Conservation (phyloP, 352 stramenopile genomes). For the Phytophthora meadii region DNA sequence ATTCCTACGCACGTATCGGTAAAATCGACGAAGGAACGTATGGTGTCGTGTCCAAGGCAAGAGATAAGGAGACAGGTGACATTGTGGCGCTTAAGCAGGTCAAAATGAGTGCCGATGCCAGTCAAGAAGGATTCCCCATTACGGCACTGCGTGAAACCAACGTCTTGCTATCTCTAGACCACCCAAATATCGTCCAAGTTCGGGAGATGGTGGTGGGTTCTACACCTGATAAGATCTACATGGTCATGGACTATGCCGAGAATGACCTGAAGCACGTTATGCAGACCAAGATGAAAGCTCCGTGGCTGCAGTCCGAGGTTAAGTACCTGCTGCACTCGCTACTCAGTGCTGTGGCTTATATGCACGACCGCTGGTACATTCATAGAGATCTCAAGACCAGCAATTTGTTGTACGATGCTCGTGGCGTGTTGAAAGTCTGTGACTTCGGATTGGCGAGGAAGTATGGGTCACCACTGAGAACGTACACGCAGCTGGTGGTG, state of each 20-base stretch:
- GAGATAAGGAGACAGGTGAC: constrained; percentile 89
- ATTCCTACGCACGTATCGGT: constrained; percentile 94
- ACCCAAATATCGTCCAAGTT: constrained; percentile 89
- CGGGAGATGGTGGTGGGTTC: constrained; percentile 91
- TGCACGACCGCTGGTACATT: constrained; percentile 94
- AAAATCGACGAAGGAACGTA: constrained; percentile 98
- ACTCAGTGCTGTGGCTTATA: constrained; percentile 86
- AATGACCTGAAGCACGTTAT: constrained; percentile 89
- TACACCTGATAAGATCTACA: constrained; percentile 90
- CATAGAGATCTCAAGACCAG: constrained; percentile 98
- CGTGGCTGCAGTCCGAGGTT: constrained; percentile 90
- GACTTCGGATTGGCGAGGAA: constrained; percentile 89
- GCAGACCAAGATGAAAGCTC: constrained; percentile 83
- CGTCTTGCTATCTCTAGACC: constrained; percentile 79
- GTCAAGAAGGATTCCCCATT: constrained; percentile 85
- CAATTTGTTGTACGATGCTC: constrained; percentile 96
- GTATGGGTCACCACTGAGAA: constrained; percentile 76
- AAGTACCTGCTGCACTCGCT: constrained; percentile 96
- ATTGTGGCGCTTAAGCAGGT: constrained; percentile 95
- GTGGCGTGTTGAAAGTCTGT: constrained; percentile 80
- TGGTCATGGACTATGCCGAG: constrained; percentile 92
- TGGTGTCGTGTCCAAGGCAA: constrained; percentile 95
- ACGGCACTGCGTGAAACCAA: constrained; percentile 89
- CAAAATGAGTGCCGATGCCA: constrained; percentile 79
- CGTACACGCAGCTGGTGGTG: constrained; percentile 93